A percentile compares a stretch with the other conserved stretches of the same genome.
phyloP scores from a whole-genome alignment of 2,329 filamentous ascomycete genomes.

The Hyphodiscus sp. region DNA sequence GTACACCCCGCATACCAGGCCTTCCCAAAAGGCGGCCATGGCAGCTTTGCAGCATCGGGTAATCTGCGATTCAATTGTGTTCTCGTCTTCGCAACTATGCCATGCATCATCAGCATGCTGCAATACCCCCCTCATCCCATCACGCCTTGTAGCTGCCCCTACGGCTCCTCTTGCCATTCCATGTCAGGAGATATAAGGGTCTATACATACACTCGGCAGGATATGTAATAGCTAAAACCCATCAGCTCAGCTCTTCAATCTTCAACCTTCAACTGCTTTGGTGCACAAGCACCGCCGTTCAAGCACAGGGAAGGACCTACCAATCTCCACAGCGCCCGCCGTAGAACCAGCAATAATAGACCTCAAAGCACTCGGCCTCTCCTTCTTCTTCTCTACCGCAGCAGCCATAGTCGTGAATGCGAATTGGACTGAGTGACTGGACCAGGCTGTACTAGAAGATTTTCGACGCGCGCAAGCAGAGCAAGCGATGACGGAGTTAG shows the following conservation, averaged over 20 bases:
- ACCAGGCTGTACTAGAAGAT: background rate
- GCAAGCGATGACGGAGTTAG: background rate
- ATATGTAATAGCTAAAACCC: slow-evolving; percentile 69
- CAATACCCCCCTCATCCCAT: background rate
- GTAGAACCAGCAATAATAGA: slow-evolving; percentile 88
- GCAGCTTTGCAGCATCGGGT: slow-evolving; percentile 75
- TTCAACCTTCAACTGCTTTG: background rate
- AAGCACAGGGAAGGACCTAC: slow-evolving; percentile 38
- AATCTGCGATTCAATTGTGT: slow-evolving; percentile 86
- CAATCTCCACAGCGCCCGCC: slow-evolving; percentile 93
- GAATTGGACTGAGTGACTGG: background rate
- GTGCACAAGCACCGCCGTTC: background rate
- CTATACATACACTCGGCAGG: slow-evolving; percentile 73
- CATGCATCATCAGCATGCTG: background rate
- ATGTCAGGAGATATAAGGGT: background rate
- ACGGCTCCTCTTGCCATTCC: background rate
- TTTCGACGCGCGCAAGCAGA: background rate
- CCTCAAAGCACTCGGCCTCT: slow-evolving; percentile 68
- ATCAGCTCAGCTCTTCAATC: slow-evolving; percentile 7
- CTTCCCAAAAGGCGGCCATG: slow-evolving; percentile 86
- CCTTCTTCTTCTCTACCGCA: slow-evolving; percentile 34
- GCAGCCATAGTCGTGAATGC: slow-evolving; percentile 9
- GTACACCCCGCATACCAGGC: slow-evolving; percentile 99
- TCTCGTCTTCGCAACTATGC: slow-evolving; percentile 75
- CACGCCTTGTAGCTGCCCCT: background rate